These are phyloP conservation scores for Kwoniella sp. DNA, from an alignment of 768 basidiomycete genomes.

Conservation along the genomic window DNA sequence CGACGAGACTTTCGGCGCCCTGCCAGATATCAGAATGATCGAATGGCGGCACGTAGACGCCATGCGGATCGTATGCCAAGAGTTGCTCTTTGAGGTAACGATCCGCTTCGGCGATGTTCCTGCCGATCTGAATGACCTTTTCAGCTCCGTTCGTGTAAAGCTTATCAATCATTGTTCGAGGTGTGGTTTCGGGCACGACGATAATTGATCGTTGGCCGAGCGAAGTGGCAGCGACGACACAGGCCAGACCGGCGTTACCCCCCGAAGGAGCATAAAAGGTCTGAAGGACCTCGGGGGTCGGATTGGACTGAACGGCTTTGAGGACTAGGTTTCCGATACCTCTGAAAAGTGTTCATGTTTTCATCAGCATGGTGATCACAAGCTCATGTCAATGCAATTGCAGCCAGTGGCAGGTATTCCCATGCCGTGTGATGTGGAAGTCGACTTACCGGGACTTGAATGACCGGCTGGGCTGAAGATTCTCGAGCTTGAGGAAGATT, in stretches of 20 bases:
- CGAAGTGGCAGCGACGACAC: slow-evolving; percentile 28
- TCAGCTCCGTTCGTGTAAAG: slow-evolving; percentile 33
- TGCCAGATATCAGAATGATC: slow-evolving; percentile 40
- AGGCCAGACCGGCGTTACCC: slow-evolving; percentile 49
- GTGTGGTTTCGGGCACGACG: slow-evolving; percentile 37
- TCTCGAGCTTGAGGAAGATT: slow-evolving; percentile 48
- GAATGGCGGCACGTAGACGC: slow-evolving; percentile 51
- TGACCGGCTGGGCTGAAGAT: slow-evolving; percentile 45
- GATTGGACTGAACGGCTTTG: slow-evolving; percentile 14
- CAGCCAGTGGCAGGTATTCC: too few species aligned
- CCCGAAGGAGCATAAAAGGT: slow-evolving; percentile 44
- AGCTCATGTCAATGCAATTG: too few species aligned
- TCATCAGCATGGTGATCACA: too few species aligned
- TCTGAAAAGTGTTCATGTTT: slow-evolving; percentile 5
- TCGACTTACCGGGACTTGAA: slow-evolving; percentile 48
- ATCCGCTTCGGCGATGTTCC: slow-evolving; percentile 42
- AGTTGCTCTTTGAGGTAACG: slow-evolving; percentile 25
- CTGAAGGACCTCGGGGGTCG: slow-evolving; percentile 9
- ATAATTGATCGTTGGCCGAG: slow-evolving; percentile 37
- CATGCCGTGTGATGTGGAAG: slow-evolving; percentile 3
- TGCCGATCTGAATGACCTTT: slow-evolving; percentile 32
- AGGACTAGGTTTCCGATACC: slow-evolving; percentile 42
- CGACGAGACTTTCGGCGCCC: slow-evolving; percentile 38
- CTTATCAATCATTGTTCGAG: slow-evolving; percentile 34
- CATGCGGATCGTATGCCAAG: slow-evolving; percentile 21